phyloP scores from a whole-genome alignment of 768 basidiomycete species.

The Russula sp. region DNA sequence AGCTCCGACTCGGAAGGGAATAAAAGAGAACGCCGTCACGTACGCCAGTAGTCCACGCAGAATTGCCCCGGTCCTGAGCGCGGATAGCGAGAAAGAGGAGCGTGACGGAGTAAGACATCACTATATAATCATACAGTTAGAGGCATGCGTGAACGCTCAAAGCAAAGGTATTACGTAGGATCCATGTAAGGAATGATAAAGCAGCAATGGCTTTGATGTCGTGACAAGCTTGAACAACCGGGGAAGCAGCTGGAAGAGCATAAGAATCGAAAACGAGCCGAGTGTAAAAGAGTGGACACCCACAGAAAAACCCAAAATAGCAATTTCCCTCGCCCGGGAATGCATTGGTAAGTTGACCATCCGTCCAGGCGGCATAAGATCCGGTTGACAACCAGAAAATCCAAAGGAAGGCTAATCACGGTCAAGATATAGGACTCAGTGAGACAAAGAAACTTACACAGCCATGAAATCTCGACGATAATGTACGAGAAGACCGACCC shows the following conservation, averaged over 20 bases:
- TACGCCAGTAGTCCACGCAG: slow-evolving; percentile 39
- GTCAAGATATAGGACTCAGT: neutral
- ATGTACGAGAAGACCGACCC: slow-evolving; percentile 44
- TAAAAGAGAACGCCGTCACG: slow-evolving; percentile 32
- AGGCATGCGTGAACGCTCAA: neutral
- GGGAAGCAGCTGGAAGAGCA: neutral
- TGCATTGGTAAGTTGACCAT: neutral
- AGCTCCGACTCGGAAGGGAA: neutral
- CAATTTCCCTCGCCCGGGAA: slow-evolving; percentile 3
- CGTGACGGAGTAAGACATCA: slow-evolving; percentile 35
- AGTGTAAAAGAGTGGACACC: neutral
- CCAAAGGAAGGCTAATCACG: slow-evolving; percentile 36
- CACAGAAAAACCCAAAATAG: slow-evolving; percentile 22
- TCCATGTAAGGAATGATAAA: slow-evolving; percentile 41
- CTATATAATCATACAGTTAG: slow-evolving; percentile 32
- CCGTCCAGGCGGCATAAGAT: slow-evolving; percentile 33
- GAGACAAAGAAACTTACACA: slow-evolving; percentile 35
- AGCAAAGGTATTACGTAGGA: slow-evolving; percentile 33
- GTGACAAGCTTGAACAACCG: too few relatives aligned
- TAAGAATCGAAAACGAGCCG: neutral
- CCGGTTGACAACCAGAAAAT: slow-evolving; percentile 44
- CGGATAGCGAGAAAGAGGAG: slow-evolving; percentile 35
- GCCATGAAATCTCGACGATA: slow-evolving; percentile 39
- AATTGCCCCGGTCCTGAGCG: slow-evolving; percentile 35
- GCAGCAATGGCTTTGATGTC: slow-evolving; percentile 38